These are phyloP conservation scores for Colletotrichum salicis DNA, from an alignment of 2,329 filamentous ascomycete species.

Conservation along the genomic window DNA sequence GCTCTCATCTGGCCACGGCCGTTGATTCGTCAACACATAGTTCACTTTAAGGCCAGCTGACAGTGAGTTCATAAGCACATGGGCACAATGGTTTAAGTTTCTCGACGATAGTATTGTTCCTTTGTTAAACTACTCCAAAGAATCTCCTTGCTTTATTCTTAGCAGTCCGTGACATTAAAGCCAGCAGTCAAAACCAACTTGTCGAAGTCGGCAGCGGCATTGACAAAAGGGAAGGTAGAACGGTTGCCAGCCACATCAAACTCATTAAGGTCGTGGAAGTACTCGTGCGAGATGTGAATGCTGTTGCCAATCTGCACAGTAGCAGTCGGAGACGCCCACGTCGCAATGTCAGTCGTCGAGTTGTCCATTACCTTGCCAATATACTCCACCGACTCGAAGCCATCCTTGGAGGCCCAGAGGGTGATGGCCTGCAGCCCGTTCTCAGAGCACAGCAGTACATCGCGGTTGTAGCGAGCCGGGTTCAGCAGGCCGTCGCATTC, in stretches of 20 bases:
- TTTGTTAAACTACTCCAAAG: background rate
- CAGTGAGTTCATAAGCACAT: no score
- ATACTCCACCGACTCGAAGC: background rate
- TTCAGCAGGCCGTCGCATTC: background rate
- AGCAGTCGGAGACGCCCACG: background rate
- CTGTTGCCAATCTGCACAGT: background rate
- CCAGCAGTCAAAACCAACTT: background rate
- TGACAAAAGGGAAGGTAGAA: background rate
- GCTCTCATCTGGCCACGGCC: no score
- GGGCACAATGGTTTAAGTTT: no score
- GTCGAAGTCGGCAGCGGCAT: background rate
- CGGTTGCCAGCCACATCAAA: background rate
- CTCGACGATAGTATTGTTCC: no score
- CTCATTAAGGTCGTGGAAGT: background rate
- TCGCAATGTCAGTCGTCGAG: background rate
- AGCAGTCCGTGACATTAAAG: background rate
- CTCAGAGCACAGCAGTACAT: background rate
- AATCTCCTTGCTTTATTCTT: background rate
- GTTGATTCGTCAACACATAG: no score
- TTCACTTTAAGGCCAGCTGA: no score
- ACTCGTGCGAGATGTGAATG: background rate
- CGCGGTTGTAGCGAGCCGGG: background rate
- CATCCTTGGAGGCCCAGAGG: background rate
- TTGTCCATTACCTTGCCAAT: background rate
- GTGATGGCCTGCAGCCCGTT: background rate